Evolutionary conservation across 164 flowering plant genomes (phyloP), one percentile per base, ranked within the genome.

Genomic region (Houttuynia cordata): DNA sequence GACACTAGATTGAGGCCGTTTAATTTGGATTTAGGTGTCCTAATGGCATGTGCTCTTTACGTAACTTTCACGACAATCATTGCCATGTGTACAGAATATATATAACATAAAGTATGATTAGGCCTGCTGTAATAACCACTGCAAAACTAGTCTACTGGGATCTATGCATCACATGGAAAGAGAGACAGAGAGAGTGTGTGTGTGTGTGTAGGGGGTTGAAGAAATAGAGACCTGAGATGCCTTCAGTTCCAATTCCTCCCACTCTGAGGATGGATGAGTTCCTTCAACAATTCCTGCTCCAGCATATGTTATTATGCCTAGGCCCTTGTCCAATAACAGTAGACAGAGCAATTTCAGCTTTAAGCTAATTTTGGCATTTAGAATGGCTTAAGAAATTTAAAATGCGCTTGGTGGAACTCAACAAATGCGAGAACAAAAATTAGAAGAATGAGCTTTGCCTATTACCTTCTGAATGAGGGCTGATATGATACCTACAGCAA

Each of bases 401-500:
- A 34, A 57, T 19, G 20, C 1, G 37, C 37, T 6, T 30, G 6
- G 4, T 30, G 7, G 45, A 34, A 57, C 41, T 57, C 13, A 40
- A 57, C 24, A 53, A 21, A 21, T 1, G 9, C 21, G 24, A 1
- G 4, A 10, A 53, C 12, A 20, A 53, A 0, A 7, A 23, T 49
- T 51, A 12, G 14, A 18, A 37, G 20, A 25, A 24, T 13, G 17
- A 25, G 23, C 30, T 30, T 13, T 4, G 8, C 49, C 34, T 51
- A 40, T 69, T 57, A 89, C 97, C 96, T 83, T 85, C 41, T 77
- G 80, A 45, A 90, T 86, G 54, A 93, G 73, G 17, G 97, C 99
- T 59, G 99, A 93, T 70, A 97, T 79, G 68, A 93, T 93, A 64
- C 99, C 99, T 63, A 93, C 99, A 50, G 96, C 86, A 77, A 93